Percentiles rank a stretch among this genome's conserved stretches.
Conservation (phyloP, 371 early-diverging fungal genomes). For the Mortierella sp. region DNA sequence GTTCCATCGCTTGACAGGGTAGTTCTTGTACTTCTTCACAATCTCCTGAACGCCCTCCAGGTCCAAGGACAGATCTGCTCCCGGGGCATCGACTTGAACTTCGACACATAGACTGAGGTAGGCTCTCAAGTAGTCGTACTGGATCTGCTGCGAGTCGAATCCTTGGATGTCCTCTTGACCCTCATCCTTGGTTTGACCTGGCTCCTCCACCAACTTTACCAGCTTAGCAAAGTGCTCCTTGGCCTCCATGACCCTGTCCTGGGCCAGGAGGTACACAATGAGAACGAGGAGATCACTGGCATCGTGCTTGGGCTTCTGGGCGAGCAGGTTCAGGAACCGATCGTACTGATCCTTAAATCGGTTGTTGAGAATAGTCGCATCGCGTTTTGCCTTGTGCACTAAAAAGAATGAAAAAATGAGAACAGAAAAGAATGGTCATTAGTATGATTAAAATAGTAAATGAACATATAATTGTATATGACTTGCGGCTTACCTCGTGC, state of each 20-base stretch:
- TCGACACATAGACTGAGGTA: constrained; percentile 66
- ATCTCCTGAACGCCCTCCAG: constrained; percentile 56
- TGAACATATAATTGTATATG: not conserved
- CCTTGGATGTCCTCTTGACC: constrained; percentile 3
- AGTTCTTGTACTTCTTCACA: constrained; percentile 58
- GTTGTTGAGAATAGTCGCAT: constrained; percentile 56
- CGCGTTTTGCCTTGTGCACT: constrained; percentile 48
- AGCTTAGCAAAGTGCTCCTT: constrained; percentile 38
- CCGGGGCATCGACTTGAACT: constrained; percentile 30
- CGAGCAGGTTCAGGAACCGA: constrained; percentile 59
- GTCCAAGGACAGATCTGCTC: constrained; percentile 42
- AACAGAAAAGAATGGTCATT: not conserved
- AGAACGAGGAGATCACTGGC: constrained; percentile 59
- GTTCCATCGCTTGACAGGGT: constrained; percentile 64
- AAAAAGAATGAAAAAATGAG: not conserved
- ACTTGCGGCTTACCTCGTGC: constrained; percentile 60
- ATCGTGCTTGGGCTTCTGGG: constrained; percentile 48
- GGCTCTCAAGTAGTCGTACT: constrained; percentile 66
- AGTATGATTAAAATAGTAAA: not conserved
- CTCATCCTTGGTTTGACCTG: not conserved
- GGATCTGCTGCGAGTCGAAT: constrained; percentile 49
- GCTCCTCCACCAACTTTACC: constrained; percentile 9
- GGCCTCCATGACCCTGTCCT: constrained; percentile 71
- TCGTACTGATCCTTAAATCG: constrained; percentile 62
- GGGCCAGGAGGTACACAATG: constrained; percentile 63